These are phyloP conservation scores for Neurospora africana DNA, from an alignment of 495 filamentous ascomycete species.

Conservation along the genomic window DNA sequence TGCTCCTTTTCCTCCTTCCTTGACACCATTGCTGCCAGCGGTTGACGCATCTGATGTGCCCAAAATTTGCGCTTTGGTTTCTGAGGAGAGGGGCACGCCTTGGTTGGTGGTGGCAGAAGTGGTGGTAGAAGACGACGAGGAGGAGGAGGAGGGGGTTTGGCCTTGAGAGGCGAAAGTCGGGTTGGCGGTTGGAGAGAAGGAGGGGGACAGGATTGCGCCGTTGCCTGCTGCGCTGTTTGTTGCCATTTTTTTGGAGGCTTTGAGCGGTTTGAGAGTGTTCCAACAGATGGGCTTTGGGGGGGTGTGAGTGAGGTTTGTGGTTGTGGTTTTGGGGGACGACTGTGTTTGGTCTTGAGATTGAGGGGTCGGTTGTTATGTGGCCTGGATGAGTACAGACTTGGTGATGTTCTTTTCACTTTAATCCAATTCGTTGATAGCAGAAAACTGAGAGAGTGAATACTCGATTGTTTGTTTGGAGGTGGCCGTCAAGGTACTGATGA, in stretches of 20 bases:
- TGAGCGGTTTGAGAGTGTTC: no score
- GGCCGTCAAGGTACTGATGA: not conserved
- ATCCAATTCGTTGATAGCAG: no score
- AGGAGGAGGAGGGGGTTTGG: conserved; percentile 2
- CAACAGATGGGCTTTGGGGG: no score
- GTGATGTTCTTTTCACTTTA: no score
- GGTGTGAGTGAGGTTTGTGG: not conserved
- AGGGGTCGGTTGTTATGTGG: not conserved
- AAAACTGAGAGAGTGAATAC: no score
- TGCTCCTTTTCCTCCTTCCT: not conserved
- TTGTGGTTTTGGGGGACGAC: not conserved
- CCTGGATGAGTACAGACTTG: no score
- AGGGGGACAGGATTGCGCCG: not conserved
- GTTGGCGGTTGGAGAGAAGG: conserved; percentile 5
- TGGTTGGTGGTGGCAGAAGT: not conserved
- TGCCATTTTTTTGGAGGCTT: conserved; percentile 15
- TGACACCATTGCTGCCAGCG: not conserved
- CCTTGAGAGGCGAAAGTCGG: conserved; percentile 16
- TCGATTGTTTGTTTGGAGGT: not conserved
- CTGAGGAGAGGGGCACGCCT: conserved; percentile 6
- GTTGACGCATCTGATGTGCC: not conserved
- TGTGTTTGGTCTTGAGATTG: not conserved
- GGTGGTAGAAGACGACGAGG: not conserved
- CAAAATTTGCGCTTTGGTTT: conserved; percentile 11
- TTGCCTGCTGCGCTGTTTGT: conserved; percentile 20